Evolutionary conservation across 2,329 filamentous ascomycete species (phyloP), one percentile per base, ranked within the genome.

Genomic region (Nigrospora osmanthi): DNA sequence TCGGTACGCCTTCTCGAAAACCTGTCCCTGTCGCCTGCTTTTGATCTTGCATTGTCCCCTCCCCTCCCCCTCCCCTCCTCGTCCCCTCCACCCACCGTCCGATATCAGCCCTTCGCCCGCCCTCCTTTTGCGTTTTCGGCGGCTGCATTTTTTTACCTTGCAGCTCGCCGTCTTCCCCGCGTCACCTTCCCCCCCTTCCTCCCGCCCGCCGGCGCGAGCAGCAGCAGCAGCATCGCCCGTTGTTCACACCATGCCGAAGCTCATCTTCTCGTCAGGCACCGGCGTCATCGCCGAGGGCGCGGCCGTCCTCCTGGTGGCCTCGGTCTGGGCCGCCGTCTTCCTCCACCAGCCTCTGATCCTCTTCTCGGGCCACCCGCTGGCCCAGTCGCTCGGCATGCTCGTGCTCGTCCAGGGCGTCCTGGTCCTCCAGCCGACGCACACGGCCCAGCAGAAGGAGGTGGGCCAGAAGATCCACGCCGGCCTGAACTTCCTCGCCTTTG

Each of bases 341-440:
- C 76, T 80, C 36, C 73, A 83, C 45, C 65, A 58, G 23, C 60
- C 60, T 30, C 60, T 94, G 49, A 86, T 87, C 35, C 80, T 95
- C 55, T 95, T 97, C 75, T 89, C 88, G 15, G 81, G 84, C 10
- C 91, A 97, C 64, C 91, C 91, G 9, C 81, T 96, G 60, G 71
- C 83, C 47, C 73, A 78, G 66, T 73, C 70, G 11, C 52, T 85
- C 46, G 89, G 81, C 40, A 64, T 95, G 47, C 73, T 95, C 50
- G 73, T 88, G 47, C 73, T 93, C 56, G 76, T 86, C 15, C 85
- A 96, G 71, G 85, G 84, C 45, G 80, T 90, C 52, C 80, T 97
- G 43, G 70, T 93, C 54, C 77, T 97, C 33, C 93, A 98, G 64
- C 93, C 91, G 2, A 95, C 91, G 0, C 78, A 86, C 55, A 87